These are phyloP conservation scores for Aspergillus tamarii DNA, from an alignment of 2,329 filamentous ascomycete genomes.

Conservation along the genomic window DNA sequence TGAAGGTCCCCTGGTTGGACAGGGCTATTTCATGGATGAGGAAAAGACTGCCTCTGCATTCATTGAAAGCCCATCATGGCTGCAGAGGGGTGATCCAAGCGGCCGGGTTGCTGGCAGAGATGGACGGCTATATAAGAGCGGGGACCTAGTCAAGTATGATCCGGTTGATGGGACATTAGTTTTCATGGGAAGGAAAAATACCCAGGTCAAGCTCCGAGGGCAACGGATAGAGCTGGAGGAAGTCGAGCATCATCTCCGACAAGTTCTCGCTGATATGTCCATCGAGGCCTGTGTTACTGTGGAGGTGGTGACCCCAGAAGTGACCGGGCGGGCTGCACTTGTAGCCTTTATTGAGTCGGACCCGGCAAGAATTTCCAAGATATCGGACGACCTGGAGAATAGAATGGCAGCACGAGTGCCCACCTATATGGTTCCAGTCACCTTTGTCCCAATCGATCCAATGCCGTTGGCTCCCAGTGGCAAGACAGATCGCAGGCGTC, in stretches of 20 bases:
- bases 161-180: slow-evolving; percentile 20
- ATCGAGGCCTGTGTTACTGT: not conserved
- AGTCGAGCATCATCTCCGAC: slow-evolving; percentile 23
- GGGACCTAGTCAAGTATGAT: slow-evolving; percentile 35
- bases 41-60: slow-evolving; percentile 27
- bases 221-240: slow-evolving; percentile 35
- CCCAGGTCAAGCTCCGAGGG: slow-evolving; percentile 28
- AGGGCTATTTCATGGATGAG: slow-evolving; percentile 42
- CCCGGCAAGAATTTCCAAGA: not conserved
- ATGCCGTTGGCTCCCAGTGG: slow-evolving; percentile 6
- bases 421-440: slow-evolving; percentile 10
- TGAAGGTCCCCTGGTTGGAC: slow-evolving; percentile 46
- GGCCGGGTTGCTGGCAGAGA: not conserved
- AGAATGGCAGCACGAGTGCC: not conserved
- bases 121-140: slow-evolving; percentile 35
- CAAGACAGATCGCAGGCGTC: slow-evolving; percentile 8
- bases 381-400: not conserved
- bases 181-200: slow-evolving; percentile 23
- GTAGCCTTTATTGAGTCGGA: not conserved
- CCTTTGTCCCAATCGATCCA: not conserved
- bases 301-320: slow-evolving; percentile 47
- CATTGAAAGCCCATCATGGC: slow-evolving; percentile 28
- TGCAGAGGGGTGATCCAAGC: not conserved
- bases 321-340: not conserved
- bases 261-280: not conserved